Conservation (phyloP, 805 yeast genomes). For the Wickerhamomyces silvicola region DNA sequence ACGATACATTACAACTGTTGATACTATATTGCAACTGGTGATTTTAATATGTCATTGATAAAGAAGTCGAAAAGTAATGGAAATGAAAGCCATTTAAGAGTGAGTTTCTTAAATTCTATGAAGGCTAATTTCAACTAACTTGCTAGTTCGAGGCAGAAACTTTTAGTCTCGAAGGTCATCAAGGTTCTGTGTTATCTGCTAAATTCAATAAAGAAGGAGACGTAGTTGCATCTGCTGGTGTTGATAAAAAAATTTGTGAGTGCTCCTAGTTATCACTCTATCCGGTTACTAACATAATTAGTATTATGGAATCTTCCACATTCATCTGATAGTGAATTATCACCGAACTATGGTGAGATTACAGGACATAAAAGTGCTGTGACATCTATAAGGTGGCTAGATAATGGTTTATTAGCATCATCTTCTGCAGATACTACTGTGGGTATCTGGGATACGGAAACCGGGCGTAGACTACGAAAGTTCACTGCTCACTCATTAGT, state of each 20-base stretch:
- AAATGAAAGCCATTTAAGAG: too few relatives aligned
- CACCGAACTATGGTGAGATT: constrained; percentile 38
- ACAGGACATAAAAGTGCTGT: constrained; percentile 61
- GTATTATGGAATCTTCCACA: constrained; percentile 22
- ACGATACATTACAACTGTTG: too few relatives aligned
- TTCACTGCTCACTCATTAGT: constrained; percentile 44
- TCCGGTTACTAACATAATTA: constrained; percentile 1
- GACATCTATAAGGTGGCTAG: constrained; percentile 50
- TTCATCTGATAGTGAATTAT: constrained; percentile 5
- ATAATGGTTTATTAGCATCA: constrained; percentile 40
- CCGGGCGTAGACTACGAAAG: constrained; percentile 50
- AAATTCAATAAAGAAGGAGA: constrained; percentile 47
- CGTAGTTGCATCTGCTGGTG: constrained; percentile 55
- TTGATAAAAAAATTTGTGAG: constrained; percentile 40
- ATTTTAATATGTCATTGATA: too few relatives aligned
- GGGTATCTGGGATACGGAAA: constrained; percentile 54
- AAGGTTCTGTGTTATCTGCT: constrained; percentile 46
- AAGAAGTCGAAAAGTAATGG: too few relatives aligned
- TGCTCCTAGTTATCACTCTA: constrained; percentile 17
- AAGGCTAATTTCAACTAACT: constrained; percentile 5
- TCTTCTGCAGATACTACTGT: constrained; percentile 58
- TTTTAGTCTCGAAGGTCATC: constrained; percentile 43
- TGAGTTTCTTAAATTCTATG: too few relatives aligned
- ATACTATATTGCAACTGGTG: too few relatives aligned
- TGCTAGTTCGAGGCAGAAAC: constrained; percentile 10